phyloP scores from a whole-genome alignment of 768 basidiomycete genomes.

The Russula foetens region DNA sequence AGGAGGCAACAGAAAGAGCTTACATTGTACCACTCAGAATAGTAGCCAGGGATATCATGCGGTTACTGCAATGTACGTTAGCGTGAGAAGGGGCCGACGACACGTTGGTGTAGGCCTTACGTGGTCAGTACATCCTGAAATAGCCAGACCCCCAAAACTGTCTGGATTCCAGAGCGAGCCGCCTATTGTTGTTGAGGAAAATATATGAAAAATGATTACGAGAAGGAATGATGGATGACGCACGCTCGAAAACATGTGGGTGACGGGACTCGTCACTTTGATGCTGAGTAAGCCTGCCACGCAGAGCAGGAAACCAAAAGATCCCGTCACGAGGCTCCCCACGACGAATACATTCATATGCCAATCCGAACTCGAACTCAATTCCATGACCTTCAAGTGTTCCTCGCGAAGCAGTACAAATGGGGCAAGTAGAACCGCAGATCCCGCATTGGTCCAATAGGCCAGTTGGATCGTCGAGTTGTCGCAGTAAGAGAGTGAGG shows the following conservation, averaged over 20 bases:
- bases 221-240: constrained; percentile 24
- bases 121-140: constrained; percentile 67
- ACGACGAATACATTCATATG: constrained; percentile 47
- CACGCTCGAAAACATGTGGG: constrained; percentile 80
- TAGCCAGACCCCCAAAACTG: constrained; percentile 66
- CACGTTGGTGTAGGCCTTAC: constrained; percentile 35
- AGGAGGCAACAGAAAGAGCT: constrained; percentile 19
- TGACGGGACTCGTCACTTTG: constrained; percentile 75
- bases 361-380: constrained; percentile 37
- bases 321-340: constrained; percentile 61
- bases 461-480: constrained; percentile 68
- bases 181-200: constrained; percentile 47
- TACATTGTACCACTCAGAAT: constrained; percentile 66
- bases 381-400: constrained; percentile 31
- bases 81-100: not conserved
- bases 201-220: not conserved
- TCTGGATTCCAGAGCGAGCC: constrained; percentile 77
- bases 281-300: constrained; percentile 74
- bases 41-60: constrained; percentile 34
- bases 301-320: constrained; percentile 78
- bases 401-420: constrained; percentile 55
- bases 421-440: constrained; percentile 55
- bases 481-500: constrained; percentile 55
- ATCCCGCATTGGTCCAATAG: constrained; percentile 72
- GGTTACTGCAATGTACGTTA: constrained; percentile 9